phyloP scores from a whole-genome alignment of 2,329 filamentous ascomycete genomes.

The Colletotrichum liriopes region DNA sequence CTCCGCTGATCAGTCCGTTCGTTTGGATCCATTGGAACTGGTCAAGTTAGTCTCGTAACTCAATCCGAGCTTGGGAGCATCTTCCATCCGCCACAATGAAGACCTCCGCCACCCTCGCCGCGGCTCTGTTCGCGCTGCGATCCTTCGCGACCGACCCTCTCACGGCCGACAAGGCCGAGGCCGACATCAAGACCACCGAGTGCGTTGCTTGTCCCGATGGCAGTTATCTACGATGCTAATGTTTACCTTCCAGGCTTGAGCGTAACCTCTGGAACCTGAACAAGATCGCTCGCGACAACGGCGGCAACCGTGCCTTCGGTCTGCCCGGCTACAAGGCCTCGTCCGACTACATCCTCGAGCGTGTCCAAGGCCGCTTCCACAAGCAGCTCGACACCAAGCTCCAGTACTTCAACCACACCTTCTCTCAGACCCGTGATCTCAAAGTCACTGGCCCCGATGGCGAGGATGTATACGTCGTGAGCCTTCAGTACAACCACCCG shows the following conservation, averaged over 20 bases:
- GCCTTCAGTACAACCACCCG: slow-evolving; percentile 63
- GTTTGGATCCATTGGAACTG: slow-evolving; percentile 30
- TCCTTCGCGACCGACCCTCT: slow-evolving; percentile 49
- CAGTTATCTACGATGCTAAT: background rate
- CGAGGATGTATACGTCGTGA: slow-evolving; percentile 59
- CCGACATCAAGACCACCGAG: slow-evolving; percentile 57
- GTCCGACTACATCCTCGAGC: slow-evolving; percentile 69
- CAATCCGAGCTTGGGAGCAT: slow-evolving; percentile 13
- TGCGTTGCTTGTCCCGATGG: slow-evolving; percentile 44
- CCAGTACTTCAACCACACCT: slow-evolving; percentile 64
- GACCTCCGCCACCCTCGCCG: slow-evolving; percentile 39
- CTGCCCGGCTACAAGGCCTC: slow-evolving; percentile 72
- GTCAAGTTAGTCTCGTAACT: slow-evolving; percentile 7
- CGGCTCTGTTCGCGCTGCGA: slow-evolving; percentile 39
- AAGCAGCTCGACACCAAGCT: slow-evolving; percentile 61
- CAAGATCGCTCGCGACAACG: slow-evolving; percentile 68
- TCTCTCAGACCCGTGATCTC: slow-evolving; percentile 60
- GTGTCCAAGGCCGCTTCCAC: slow-evolving; percentile 56
- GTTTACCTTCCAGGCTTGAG: slow-evolving; percentile 61
- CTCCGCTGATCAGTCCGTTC: slow-evolving; percentile 30
- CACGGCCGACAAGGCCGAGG: slow-evolving; percentile 57
- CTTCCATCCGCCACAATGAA: slow-evolving; percentile 39
- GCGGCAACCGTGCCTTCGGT: slow-evolving; percentile 74
- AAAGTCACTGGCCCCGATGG: slow-evolving; percentile 62
- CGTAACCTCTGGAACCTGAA: slow-evolving; percentile 69